These are phyloP conservation scores for Rhodotorula diobovata DNA, from an alignment of 768 basidiomycete species.

Conservation along the genomic window DNA sequence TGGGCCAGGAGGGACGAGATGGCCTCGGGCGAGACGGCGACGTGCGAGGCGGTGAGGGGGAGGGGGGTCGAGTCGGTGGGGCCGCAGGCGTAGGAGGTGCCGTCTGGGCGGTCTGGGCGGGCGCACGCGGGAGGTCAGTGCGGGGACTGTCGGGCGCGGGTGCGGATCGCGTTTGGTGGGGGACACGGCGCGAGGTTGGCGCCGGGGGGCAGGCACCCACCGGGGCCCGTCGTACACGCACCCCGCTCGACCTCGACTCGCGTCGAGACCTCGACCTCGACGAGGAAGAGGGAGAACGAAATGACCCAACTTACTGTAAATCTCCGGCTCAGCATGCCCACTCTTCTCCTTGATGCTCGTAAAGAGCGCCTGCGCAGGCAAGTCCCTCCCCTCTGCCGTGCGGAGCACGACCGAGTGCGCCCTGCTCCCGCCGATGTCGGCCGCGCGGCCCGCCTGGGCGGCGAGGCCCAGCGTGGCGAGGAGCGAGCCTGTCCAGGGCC, in stretches of 20 bases:
- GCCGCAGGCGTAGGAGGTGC: conserved; percentile 67
- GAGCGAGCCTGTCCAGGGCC: conserved; percentile 73
- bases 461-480: conserved; percentile 44
- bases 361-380: conserved; percentile 51
- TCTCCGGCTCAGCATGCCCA: conserved; percentile 49
- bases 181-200: too few species aligned
- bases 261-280: too few species aligned
- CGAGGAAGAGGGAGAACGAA: background rate
- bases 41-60: conserved; percentile 67
- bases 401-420: conserved; percentile 49
- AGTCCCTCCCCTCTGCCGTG: conserved; percentile 40
- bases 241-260: too few species aligned
- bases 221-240: too few species aligned
- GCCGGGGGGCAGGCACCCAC: too few species aligned
- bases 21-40: conserved; percentile 57
- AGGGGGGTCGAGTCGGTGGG: conserved; percentile 68
- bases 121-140: too few species aligned
- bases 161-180: background rate
- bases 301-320: conserved; percentile 44
- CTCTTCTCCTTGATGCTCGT: conserved; percentile 59
- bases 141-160: background rate
- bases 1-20: conserved; percentile 54
- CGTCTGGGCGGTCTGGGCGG: conserved; percentile 42
- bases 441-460: conserved; percentile 24
- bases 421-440: conserved; percentile 43